A percentile compares a stretch with the other conserved stretches of the same genome.
Evolutionary conservation across 164 flowering plant species (phyloP).

Genomic region (Piper longum): DNA sequence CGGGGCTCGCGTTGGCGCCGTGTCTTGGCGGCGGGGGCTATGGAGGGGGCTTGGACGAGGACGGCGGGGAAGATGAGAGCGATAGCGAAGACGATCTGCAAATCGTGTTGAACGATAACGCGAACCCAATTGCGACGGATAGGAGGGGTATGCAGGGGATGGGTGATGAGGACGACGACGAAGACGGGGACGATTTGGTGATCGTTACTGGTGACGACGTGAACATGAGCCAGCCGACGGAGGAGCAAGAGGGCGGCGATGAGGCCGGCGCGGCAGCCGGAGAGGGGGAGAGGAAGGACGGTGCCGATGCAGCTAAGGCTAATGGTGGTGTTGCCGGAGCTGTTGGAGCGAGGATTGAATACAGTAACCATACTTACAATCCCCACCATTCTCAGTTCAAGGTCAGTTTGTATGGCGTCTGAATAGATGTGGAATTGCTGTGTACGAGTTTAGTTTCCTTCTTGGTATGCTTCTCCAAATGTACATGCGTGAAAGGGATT

Average conservation of each 20-base stretch:
- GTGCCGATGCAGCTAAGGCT: conserved; percentile 31
- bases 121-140: conserved; percentile 28
- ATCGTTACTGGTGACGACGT: conserved; percentile 47
- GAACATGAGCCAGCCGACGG: conserved; percentile 30
- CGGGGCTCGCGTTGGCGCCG: conserved; percentile 30
- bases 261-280: conserved; percentile 33
- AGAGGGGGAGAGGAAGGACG: conserved; percentile 60
- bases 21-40: conserved; percentile 1
- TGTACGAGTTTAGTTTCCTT: not conserved
- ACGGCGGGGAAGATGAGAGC: conserved; percentile 11
- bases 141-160: conserved; percentile 26
- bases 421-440: not conserved
- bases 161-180: conserved; percentile 51
- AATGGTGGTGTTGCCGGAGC: conserved; percentile 24
- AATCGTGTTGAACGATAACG: conserved; percentile 72
- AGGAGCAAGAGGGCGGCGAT: conserved; percentile 67
- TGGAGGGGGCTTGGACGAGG: no score
- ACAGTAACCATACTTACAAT: conserved; percentile 56
- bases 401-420: conserved; percentile 43
- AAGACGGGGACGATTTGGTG: conserved; percentile 63
- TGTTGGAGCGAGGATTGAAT: conserved; percentile 48
- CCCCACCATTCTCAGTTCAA: conserved; percentile 95
- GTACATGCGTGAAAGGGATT: not conserved
- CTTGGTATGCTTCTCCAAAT: not conserved
- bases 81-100: conserved; percentile 89